A percentile compares a stretch with the other conserved stretches of the same genome.
Evolutionary conservation across 179 eudicot species (phyloP).

Genomic region (Carnegiea gigantea): DNA sequence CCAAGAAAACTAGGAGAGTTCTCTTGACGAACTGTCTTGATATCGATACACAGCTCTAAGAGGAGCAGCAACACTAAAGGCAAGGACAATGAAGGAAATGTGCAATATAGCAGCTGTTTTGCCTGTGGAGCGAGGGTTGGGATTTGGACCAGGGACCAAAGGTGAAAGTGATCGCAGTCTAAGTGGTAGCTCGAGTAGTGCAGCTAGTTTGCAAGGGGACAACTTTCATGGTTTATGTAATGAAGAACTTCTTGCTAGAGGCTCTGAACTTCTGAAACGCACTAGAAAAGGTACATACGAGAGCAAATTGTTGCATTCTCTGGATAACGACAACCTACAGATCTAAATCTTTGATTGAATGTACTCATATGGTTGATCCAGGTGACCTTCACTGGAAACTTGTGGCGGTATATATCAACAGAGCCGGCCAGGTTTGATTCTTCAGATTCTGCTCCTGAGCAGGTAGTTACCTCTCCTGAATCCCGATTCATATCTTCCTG

Average conservation of each 20-base stretch:
- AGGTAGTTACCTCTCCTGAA: no score
- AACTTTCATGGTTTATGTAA: conserved; percentile 58
- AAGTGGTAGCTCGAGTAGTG: conserved; percentile 35
- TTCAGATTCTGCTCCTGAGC: neutral
- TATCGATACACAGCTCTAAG: conserved; percentile 54
- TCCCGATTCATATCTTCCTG: neutral
- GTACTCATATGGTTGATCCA: conserved; percentile 25
- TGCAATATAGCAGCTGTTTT: conserved; percentile 68
- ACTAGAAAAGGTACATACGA: conserved; percentile 62
- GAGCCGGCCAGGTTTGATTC: conserved; percentile 49
- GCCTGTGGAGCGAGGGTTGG: conserved; percentile 55
- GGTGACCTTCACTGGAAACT: conserved; percentile 93
- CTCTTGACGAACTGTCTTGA: neutral
- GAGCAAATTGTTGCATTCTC: neutral
- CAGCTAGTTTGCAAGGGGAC: conserved; percentile 42
- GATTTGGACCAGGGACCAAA: conserved; percentile 24
- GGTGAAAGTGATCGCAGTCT: conserved; percentile 24
- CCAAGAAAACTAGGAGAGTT: neutral
- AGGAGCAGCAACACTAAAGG: conserved; percentile 88
- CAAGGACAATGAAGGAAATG: conserved; percentile 77
- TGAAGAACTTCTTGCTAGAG: conserved; percentile 71
- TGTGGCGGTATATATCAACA: conserved; percentile 73
- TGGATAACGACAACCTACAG: neutral
- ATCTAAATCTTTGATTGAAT: neutral
- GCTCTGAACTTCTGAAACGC: conserved; percentile 80